These are phyloP conservation scores for Colletotrichum truncatum DNA, from an alignment of 2,329 filamentous ascomycete genomes.

Conservation along the genomic window DNA sequence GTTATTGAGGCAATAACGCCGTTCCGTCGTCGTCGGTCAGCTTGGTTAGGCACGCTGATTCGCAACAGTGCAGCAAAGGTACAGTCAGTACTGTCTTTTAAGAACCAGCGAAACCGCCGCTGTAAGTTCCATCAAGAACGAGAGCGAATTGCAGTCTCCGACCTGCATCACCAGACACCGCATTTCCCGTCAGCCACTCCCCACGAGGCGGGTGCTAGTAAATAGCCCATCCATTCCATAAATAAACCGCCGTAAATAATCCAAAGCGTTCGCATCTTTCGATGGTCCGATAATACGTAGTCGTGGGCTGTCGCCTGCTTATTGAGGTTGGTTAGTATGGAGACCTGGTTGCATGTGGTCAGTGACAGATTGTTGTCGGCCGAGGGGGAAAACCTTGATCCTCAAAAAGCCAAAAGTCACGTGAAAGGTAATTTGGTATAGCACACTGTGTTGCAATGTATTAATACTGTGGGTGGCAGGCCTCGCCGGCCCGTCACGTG, in stretches of 20 bases:
- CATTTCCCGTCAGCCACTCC: background rate
- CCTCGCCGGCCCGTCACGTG: too few species aligned
- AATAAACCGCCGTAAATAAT: background rate
- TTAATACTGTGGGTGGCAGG: too few species aligned
- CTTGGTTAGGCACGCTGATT: background rate
- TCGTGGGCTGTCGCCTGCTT: constrained; percentile 2
- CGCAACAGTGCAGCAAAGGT: background rate
- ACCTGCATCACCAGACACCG: background rate
- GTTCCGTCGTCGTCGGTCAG: background rate
- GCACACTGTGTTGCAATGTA: background rate
- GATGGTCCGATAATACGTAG: background rate
- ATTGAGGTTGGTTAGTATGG: constrained; percentile 12
- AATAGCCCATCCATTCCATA: background rate
- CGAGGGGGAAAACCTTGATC: constrained; percentile 28
- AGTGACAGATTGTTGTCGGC: constrained; percentile 9
- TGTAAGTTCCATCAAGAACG: background rate
- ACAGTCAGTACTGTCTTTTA: background rate
- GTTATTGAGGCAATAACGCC: background rate
- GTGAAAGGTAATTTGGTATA: background rate
- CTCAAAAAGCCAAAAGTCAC: background rate
- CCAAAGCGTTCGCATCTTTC: constrained; percentile 2
- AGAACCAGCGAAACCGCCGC: background rate
- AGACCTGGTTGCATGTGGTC: constrained; percentile 1
- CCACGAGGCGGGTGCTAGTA: background rate
- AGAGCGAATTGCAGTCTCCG: background rate